These are phyloP conservation scores for Exutisphaerella laricina DNA, from an alignment of 2,329 filamentous ascomycete genomes.

Conservation along the genomic window DNA sequence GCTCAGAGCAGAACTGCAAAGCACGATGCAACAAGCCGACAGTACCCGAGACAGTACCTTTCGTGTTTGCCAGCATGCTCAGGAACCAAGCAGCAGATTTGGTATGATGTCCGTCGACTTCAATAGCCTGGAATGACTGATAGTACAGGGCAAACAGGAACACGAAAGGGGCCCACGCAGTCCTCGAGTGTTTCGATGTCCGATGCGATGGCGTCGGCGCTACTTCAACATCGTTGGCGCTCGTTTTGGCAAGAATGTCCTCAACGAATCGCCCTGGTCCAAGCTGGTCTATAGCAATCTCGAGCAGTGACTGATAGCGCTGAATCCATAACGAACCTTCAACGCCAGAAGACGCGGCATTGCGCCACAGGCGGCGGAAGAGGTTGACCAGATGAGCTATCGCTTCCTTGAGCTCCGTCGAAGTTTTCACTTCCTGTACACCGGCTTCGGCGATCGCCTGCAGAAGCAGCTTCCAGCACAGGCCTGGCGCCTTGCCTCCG, in stretches of 20 bases:
- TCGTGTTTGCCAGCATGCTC: conserved; percentile 13
- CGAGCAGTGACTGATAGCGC: conserved; percentile 20
- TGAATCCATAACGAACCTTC: conserved; percentile 17
- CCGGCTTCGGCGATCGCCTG: conserved; percentile 61
- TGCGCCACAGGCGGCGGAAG: conserved; percentile 63
- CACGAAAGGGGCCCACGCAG: conserved; percentile 56
- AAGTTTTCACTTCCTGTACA: conserved; percentile 83
- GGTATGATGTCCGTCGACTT: conserved; percentile 7
- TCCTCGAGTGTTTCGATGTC: conserved; percentile 45
- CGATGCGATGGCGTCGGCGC: conserved; percentile 63
- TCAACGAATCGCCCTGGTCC: conserved; percentile 48
- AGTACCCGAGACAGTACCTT: conserved; percentile 14
- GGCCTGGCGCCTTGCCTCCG: conserved; percentile 21
- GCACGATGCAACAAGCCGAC: conserved; percentile 18
- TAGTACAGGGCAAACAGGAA: conserved; percentile 38
- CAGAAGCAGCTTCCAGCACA: conserved; percentile 47
- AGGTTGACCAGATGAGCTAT: conserved; percentile 66
- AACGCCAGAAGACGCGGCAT: neutral
- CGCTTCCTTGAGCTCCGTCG: conserved; percentile 74
- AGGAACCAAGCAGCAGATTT: conserved; percentile 18
- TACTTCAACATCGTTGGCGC: conserved; percentile 56
- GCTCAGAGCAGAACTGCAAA: conserved; percentile 6
- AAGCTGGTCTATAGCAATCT: conserved; percentile 46
- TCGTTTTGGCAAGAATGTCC: conserved; percentile 47
- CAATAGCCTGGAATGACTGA: conserved; percentile 11